These are phyloP conservation scores for Trichoderma orchidacearum DNA, from an alignment of 495 filamentous ascomycete species.

Conservation along the genomic window DNA sequence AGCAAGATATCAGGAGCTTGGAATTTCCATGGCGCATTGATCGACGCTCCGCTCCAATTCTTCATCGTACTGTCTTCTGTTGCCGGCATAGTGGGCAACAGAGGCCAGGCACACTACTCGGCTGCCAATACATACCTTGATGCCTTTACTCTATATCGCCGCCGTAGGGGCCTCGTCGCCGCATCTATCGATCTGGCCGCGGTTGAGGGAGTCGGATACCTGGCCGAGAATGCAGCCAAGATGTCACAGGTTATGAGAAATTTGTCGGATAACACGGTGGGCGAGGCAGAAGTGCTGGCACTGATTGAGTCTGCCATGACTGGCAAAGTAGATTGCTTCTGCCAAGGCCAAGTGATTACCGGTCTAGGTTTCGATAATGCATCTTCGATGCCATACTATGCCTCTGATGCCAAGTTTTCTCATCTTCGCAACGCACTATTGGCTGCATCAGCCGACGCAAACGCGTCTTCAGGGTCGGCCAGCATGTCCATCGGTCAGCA, in stretches of 20 bases:
- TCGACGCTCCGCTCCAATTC: slow-evolving; percentile 29
- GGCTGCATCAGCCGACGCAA: slow-evolving; percentile 13
- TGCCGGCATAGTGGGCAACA: slow-evolving; percentile 29
- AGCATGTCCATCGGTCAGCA: slow-evolving; percentile 12
- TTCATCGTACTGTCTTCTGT: slow-evolving; percentile 42
- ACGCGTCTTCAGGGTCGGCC: slow-evolving; percentile 7
- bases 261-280: slow-evolving; percentile 20
- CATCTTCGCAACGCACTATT: slow-evolving; percentile 17
- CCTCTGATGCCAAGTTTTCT: slow-evolving; percentile 27
- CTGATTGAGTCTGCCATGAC: slow-evolving; percentile 16
- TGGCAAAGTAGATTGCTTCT: slow-evolving; percentile 5
- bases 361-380: slow-evolving; percentile 20
- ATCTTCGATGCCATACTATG: slow-evolving; percentile 28
- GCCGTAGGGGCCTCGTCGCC: slow-evolving; percentile 18
- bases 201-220: slow-evolving; percentile 25
- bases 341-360: slow-evolving; percentile 13
- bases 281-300: slow-evolving; percentile 20
- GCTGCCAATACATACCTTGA: slow-evolving; percentile 40
- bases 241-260: slow-evolving; percentile 18
- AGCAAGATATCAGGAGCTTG: slow-evolving; percentile 34
- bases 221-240: slow-evolving; percentile 18
- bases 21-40: slow-evolving; percentile 30
- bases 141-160: slow-evolving; percentile 23
- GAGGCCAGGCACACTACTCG: slow-evolving; percentile 40
- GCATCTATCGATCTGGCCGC: slow-evolving; percentile 34